These are phyloP conservation scores for Aspergillus fructus DNA, from an alignment of 2,329 filamentous ascomycete genomes.

Conservation along the genomic window DNA sequence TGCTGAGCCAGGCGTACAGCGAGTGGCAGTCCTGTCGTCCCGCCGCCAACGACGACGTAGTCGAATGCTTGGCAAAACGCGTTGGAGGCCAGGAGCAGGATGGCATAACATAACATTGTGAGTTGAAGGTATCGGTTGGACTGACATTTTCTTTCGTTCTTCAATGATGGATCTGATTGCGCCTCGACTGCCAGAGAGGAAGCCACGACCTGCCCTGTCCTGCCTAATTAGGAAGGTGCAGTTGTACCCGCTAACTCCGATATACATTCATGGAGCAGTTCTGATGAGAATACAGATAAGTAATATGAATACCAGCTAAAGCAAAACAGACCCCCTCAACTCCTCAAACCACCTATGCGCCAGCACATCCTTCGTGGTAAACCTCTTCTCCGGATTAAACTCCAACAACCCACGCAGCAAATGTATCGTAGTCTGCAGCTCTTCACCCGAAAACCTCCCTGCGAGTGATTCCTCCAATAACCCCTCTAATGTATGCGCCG, in stretches of 20 bases:
- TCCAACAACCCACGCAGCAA: not conserved
- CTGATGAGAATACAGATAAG: too few species aligned
- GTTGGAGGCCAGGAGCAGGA: too few species aligned
- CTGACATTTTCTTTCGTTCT: too few species aligned
- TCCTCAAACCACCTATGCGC: not conserved
- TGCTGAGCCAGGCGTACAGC: slow-evolving; percentile 25
- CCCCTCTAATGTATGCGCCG: not conserved
- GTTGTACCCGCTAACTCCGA: too few species aligned
- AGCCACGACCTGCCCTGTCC: too few species aligned
- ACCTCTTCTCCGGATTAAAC: not conserved
- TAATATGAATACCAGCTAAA: not conserved
- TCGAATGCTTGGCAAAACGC: slow-evolving; percentile 16
- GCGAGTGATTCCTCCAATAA: not conserved
- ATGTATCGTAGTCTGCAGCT: not conserved
- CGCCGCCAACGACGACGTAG: slow-evolving; percentile 29
- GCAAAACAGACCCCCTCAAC: not conserved
- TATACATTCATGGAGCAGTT: too few species aligned
- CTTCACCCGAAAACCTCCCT: not conserved
- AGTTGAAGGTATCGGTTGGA: too few species aligned
- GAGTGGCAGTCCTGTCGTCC: slow-evolving; percentile 25
- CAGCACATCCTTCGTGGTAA: not conserved
- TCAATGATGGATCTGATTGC: too few species aligned
- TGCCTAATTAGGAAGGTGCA: too few species aligned
- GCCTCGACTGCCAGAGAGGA: too few species aligned
- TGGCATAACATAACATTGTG: too few species aligned